These are phyloP conservation scores for Cystoderma amianthinum DNA, from an alignment of 768 basidiomycete genomes.

Conservation along the genomic window DNA sequence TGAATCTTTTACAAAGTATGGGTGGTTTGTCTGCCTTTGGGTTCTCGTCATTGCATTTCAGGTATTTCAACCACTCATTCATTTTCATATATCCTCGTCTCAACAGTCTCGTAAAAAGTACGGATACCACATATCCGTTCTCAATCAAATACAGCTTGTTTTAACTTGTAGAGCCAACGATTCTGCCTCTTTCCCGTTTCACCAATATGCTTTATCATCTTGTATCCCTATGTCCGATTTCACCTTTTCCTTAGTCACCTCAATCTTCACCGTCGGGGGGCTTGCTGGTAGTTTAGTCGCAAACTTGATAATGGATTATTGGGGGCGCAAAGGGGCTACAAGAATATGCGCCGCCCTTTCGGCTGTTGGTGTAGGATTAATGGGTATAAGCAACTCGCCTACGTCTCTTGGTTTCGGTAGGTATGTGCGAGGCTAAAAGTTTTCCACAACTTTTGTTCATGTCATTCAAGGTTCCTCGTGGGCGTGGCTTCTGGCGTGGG, in stretches of 20 bases:
- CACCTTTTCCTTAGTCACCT: constrained; percentile 77
- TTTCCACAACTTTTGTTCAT: constrained; percentile 1
- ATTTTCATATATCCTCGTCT: constrained; percentile 1
- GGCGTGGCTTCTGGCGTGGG: constrained; percentile 71
- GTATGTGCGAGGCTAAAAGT: constrained; percentile 23
- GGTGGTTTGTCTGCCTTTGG: constrained; percentile 65
- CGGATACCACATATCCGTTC: constrained; percentile 88
- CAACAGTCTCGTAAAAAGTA: constrained; percentile 36
- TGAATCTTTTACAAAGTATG: constrained; percentile 47
- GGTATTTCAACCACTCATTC: constrained; percentile 15
- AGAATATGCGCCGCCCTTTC: constrained; percentile 50
- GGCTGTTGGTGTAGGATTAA: constrained; percentile 54
- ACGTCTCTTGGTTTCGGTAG: constrained; percentile 57
- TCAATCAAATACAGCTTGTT: constrained; percentile 83
- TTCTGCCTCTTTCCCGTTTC: constrained; percentile 13
- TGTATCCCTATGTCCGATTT: constrained; percentile 79
- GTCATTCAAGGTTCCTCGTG: constrained; percentile 43
- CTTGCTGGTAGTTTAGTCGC: constrained; percentile 69
- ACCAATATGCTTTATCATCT: constrained; percentile 41
- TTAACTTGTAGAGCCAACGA: constrained; percentile 54
- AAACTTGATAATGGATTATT: constrained; percentile 60
- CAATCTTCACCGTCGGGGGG: constrained; percentile 85
- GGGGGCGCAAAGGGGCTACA: constrained; percentile 65
- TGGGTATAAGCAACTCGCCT: constrained; percentile 56
- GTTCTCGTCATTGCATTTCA: constrained; percentile 57